Conservation (phyloP, 768 basidiomycete genomes). For the Leccinum truebloodii region DNA sequence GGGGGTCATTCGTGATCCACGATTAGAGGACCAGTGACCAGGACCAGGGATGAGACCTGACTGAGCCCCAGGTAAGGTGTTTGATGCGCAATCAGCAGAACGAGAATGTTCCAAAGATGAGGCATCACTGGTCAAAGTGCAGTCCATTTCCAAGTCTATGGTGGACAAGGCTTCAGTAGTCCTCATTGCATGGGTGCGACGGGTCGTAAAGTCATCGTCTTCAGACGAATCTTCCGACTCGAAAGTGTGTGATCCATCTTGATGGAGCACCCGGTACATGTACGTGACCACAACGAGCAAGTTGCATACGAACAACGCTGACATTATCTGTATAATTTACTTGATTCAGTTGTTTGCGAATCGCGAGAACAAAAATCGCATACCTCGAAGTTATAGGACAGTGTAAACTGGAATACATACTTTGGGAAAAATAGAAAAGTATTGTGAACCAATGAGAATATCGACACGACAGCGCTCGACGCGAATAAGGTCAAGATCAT, state of each 20-base stretch:
- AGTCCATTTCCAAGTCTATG: background rate
- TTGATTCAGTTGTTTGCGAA: background rate
- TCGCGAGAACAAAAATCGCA: background rate
- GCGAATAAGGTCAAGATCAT: slow-evolving; percentile 22
- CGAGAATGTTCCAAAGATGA: background rate
- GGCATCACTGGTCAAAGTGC: background rate
- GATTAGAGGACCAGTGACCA: no score
- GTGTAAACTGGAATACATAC: background rate
- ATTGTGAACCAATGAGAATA: background rate
- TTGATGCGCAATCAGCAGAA: background rate
- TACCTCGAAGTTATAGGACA: background rate
- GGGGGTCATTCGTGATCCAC: background rate
- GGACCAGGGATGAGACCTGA: background rate
- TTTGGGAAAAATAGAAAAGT: background rate
- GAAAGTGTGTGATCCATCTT: background rate
- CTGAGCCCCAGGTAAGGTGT: background rate
- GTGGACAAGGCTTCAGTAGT: background rate
- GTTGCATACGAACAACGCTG: background rate
- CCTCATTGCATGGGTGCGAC: background rate
- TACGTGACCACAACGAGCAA: background rate
- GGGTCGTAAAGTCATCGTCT: background rate
- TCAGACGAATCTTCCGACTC: no score
- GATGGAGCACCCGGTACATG: background rate
- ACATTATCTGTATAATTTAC: background rate
- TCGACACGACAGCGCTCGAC: slow-evolving; percentile 7